Conservation (phyloP, 768 basidiomycete species). For the Naematelia encephala region DNA sequence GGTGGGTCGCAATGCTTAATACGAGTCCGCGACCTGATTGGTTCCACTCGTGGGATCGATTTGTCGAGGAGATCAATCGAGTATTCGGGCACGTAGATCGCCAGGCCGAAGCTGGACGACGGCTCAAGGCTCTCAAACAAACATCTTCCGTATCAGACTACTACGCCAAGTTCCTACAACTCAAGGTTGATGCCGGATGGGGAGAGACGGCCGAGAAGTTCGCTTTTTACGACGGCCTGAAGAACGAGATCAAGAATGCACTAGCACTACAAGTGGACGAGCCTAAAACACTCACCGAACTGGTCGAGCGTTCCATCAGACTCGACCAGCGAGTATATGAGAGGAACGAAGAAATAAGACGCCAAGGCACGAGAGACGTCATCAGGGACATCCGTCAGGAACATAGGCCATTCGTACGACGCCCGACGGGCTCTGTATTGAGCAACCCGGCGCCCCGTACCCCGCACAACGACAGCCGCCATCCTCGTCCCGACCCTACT, state of each 20-base stretch:
- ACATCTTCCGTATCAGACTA: not conserved
- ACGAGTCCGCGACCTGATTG: not conserved
- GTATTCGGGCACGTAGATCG: not conserved
- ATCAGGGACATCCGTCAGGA: not conserved
- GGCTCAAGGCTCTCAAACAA: not conserved
- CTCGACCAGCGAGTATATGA: not conserved
- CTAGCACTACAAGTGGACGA: conserved; percentile 2
- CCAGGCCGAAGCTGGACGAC: not conserved
- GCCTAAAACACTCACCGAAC: not conserved
- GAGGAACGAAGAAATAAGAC: conserved; percentile 1
- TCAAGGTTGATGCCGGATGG: not conserved
- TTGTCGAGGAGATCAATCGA: not conserved
- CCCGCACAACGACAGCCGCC: not conserved
- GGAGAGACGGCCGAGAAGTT: not conserved
- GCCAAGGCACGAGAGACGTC: not conserved
- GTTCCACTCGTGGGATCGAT: not conserved
- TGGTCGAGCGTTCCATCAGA: not conserved
- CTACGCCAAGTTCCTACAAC: not conserved
- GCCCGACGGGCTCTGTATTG: not conserved
- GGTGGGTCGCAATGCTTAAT: conserved; percentile 3
- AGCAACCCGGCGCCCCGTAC: not conserved
- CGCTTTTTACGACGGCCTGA: conserved; percentile 18
- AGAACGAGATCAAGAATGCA: conserved; percentile 22
- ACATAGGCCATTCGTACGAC: not conserved
- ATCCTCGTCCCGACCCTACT: not conserved